Percentiles rank a stretch among this genome's conserved stretches.
Conservation (phyloP, 75 land plant species). For the Picea sitchensis region DNA sequence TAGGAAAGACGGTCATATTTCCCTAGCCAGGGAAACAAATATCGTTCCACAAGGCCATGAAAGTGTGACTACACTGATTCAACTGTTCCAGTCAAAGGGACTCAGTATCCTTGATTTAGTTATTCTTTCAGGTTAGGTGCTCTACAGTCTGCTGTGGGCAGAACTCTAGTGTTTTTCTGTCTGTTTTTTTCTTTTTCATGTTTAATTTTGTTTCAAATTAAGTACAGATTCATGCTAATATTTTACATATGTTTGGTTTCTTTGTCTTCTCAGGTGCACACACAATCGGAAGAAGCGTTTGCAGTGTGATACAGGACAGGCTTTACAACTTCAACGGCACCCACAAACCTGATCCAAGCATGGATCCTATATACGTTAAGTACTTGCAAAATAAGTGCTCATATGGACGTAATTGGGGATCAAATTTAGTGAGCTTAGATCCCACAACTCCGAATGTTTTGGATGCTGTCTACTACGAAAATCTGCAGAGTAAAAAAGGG, state of each 20-base stretch:
- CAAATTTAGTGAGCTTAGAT: constrained; percentile 19
- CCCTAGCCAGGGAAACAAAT: background rate
- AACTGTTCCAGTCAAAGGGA: constrained; percentile 4
- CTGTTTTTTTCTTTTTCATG: too few relatives aligned
- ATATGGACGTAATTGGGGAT: too few relatives aligned
- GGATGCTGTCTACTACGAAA: constrained; percentile 48
- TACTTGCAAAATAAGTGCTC: constrained; percentile 30
- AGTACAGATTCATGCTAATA: too few relatives aligned
- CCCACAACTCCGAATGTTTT: constrained; percentile 37
- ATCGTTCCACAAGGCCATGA: background rate
- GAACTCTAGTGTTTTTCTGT: too few relatives aligned
- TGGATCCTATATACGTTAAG: constrained; percentile 29
- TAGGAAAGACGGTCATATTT: constrained; percentile 9
- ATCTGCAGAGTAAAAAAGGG: constrained; percentile 35
- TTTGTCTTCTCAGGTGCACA: constrained; percentile 44
- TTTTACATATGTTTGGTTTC: too few relatives aligned
- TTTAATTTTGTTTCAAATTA: too few relatives aligned
- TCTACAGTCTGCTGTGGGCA: too few relatives aligned
- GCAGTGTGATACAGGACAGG: constrained; percentile 49
- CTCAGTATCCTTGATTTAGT: constrained; percentile 13
- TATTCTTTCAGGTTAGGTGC: too few relatives aligned
- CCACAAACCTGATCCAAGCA: constrained; percentile 55
- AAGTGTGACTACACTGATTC: background rate
- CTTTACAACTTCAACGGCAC: constrained; percentile 63
- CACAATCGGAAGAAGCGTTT: constrained; percentile 68